Base-by-base conservation (phyloP, 495 filamentous ascomycete genomes). In the Tuber indicum region DNA sequence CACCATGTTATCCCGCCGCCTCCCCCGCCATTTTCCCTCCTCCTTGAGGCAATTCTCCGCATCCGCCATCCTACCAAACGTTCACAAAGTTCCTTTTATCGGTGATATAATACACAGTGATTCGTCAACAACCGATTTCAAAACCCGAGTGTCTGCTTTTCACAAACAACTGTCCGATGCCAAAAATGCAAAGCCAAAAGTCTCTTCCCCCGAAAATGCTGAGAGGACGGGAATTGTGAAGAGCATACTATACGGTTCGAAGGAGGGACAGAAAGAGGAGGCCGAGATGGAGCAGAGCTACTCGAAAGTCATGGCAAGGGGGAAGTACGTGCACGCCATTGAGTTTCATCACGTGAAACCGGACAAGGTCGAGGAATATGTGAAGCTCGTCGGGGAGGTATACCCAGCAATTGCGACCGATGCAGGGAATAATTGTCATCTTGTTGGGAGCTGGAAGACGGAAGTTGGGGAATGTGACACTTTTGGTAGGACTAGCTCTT, bases 381-480 rank as follows among this genome's bases (percentile, higher is more conserved):
- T 95, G 42, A 89, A 94, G 45, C 86, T 98, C 73, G 93, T 98
- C n/a, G 94, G 96, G 75, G 86, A 89, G 58, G 97, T 92, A 91
- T 99, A 99, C 84, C 95, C 96, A 7, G 88, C 88, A 75, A 92
- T 97, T 89, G 96, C 96, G 19, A 86, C 86, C 58, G 87, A 89
- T 70, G 89, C 91, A 76, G 91, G 94, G 85, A 96, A 97, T 86
- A 92, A 93, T 84, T 96, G 98, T 82, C 91, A 99, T 85, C 86
- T 99, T 72, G 96, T 99, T 23, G 96, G 96, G 78, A 98, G 96
- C 86, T 99, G 96, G 96, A 90, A 96, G 84, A 97, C 95, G 3
- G 96, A 99, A 85, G 96, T 99, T 75, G 96, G 96, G 72, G 96
- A 98, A 82, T 96, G 94, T 81, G 95, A 98, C 82, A 97, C 94